Evolutionary conservation across 179 eudicot genomes (phyloP).

Genomic region (Pouteria campechiana): DNA sequence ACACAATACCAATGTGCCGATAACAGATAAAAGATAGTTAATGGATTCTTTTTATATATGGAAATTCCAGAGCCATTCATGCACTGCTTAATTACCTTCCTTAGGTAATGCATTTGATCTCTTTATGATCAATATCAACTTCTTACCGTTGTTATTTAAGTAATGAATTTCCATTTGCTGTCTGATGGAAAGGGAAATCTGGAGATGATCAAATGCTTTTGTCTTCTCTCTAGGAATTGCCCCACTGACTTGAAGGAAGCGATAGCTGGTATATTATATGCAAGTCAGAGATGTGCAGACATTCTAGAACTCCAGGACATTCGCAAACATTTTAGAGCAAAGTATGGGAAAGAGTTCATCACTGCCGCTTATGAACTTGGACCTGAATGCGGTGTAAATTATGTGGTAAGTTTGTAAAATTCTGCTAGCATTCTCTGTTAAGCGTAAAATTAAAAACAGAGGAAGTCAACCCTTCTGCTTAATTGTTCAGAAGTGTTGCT

Average conservation of each 20-base stretch:
- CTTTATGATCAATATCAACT: too few relatives aligned
- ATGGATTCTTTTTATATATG: too few relatives aligned
- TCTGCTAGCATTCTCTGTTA: neutral
- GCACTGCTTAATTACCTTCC: too few relatives aligned
- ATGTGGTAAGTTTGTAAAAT: slow-evolving; percentile 39
- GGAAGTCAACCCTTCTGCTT: too few relatives aligned
- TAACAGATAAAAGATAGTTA: too few relatives aligned
- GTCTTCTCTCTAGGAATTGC: slow-evolving; percentile 41
- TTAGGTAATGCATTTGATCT: too few relatives aligned
- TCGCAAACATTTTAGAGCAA: slow-evolving; percentile 66
- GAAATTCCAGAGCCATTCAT: neutral
- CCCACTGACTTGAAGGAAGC: slow-evolving; percentile 96
- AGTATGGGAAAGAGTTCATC: slow-evolving; percentile 85
- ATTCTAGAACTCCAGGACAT: slow-evolving; percentile 75
- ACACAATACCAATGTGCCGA: too few relatives aligned
- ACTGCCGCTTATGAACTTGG: slow-evolving; percentile 71
- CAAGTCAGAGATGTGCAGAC: slow-evolving; percentile 91
- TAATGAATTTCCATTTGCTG: too few relatives aligned
- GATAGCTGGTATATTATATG: slow-evolving; percentile 73
- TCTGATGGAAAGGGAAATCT: too few relatives aligned
- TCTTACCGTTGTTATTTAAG: too few relatives aligned
- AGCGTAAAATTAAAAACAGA: too few relatives aligned
- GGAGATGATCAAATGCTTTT: too few relatives aligned
- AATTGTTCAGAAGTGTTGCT: neutral
- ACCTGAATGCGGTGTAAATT: slow-evolving; percentile 80